Percentiles rank a stretch among this genome's conserved stretches.
Evolutionary conservation across 169 alveolate species (phyloP).

Genomic region (Eimeria sp.): DNA sequence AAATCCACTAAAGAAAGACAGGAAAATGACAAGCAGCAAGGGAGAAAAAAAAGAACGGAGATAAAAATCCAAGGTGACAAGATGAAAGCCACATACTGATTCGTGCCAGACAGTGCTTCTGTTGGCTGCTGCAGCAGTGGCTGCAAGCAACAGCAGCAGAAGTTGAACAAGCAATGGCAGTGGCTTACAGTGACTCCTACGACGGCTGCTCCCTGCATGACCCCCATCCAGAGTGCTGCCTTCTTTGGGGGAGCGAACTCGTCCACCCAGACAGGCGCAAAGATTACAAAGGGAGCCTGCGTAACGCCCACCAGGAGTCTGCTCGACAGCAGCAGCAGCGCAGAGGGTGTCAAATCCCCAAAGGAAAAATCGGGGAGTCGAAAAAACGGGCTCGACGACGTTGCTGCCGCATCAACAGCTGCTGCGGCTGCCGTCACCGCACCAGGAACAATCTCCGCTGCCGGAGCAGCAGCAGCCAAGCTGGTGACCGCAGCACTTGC

Average conservation of each 20-base stretch:
- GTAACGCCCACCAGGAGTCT: slow-evolving; percentile 77
- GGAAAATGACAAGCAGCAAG: background rate
- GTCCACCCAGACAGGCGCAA: slow-evolving; percentile 85
- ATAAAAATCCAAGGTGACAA: background rate
- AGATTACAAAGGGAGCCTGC: slow-evolving; percentile 79
- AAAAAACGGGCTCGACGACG: background rate
- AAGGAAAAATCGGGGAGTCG: slow-evolving; percentile 54
- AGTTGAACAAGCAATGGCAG: slow-evolving; percentile 13
- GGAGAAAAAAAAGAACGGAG: background rate
- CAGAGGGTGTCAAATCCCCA: slow-evolving; percentile 67
- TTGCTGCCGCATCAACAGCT: background rate
- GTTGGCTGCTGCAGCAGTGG: background rate
- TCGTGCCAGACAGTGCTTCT: background rate
- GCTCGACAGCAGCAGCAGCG: slow-evolving; percentile 65
- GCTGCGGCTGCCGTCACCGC: background rate
- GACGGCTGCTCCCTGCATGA: slow-evolving; percentile 81
- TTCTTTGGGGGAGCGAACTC: slow-evolving; percentile 82
- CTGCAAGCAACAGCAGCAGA: background rate
- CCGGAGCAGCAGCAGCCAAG: background rate
- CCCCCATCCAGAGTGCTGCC: slow-evolving; percentile 84
- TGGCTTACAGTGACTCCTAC: slow-evolving; percentile 83
- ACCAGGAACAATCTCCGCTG: background rate
- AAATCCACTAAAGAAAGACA: background rate
- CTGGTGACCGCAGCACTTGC: background rate
- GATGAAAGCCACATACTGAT: background rate